These are phyloP conservation scores for Phytophthora sp. DNA, from an alignment of 352 stramenopile genomes.

Conservation along the genomic window DNA sequence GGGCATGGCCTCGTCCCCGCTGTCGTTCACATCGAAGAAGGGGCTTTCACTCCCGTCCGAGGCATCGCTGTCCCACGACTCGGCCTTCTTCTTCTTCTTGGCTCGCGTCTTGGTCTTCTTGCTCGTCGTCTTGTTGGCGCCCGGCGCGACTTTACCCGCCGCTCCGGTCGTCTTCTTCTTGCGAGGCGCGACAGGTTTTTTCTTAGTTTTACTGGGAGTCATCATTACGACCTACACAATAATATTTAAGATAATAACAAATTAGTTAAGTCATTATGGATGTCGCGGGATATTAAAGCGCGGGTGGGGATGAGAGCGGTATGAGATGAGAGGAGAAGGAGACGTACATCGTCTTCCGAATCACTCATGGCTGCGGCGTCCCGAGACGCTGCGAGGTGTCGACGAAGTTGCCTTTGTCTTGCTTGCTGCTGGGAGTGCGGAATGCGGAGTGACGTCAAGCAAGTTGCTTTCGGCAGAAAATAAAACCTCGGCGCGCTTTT, in stretches of 20 bases:
- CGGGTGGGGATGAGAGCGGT: background rate
- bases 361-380: conserved; percentile 43
- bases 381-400: background rate
- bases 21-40: conserved; percentile 42
- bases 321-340: conserved; percentile 2
- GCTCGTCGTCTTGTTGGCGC: conserved; percentile 37
- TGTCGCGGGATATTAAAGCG: background rate
- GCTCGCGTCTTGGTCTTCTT: conserved; percentile 43
- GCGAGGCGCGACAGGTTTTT: conserved; percentile 24
- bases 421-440: conserved; percentile 19
- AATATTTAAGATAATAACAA: conserved; percentile 11
- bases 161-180: conserved; percentile 42
- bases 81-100: conserved; percentile 63
- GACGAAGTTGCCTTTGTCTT: background rate
- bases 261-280: conserved; percentile 13
- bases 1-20: conserved; percentile 33
- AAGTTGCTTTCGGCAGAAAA: no score
- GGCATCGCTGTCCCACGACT: conserved; percentile 50
- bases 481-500: conserved; percentile 22
- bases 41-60: conserved; percentile 26
- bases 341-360: conserved; percentile 59
- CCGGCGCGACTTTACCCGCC: conserved; percentile 32
- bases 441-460: conserved; percentile 26
- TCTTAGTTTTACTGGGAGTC: conserved; percentile 25
- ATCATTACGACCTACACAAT: conserved; percentile 32